phyloP scores from a whole-genome alignment of 1,139 yeast species.

The Hyphopichia burtonii region DNA sequence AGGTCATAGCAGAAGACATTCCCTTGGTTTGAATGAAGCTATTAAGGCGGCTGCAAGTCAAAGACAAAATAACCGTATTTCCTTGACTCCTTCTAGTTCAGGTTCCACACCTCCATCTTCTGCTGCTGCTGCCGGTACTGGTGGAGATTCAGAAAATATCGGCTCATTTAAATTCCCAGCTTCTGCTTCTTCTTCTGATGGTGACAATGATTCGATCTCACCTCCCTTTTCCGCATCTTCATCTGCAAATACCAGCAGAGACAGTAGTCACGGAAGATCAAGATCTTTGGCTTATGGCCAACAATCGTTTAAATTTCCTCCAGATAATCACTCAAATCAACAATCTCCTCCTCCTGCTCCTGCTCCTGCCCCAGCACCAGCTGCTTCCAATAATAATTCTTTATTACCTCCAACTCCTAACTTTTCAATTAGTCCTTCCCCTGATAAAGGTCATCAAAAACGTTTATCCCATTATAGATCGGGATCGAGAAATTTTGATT shows the following conservation, averaged over 20 bases:
- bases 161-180: constrained; percentile 5
- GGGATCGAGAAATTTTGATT: constrained; percentile 58
- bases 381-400: constrained; percentile 10
- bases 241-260: constrained; percentile 13
- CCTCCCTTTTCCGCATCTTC: constrained; percentile 24
- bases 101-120: constrained; percentile 6
- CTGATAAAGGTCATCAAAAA: constrained; percentile 45
- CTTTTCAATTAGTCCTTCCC: constrained; percentile 38
- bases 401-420: constrained; percentile 50
- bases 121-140: constrained; percentile 1
- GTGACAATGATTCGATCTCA: constrained; percentile 6
- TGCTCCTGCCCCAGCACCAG: neutral
- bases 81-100: constrained; percentile 36
- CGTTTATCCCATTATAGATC: constrained; percentile 55
- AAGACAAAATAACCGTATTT: constrained; percentile 55
- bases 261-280: constrained; percentile 28
- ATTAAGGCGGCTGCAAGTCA: constrained; percentile 90
- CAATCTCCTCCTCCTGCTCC: constrained; percentile 10
- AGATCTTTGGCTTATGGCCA: constrained; percentile 46
- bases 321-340: constrained; percentile 20
- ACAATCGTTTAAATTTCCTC: constrained; percentile 45
- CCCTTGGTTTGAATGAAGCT: constrained; percentile 92
- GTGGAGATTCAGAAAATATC: constrained; percentile 3
- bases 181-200: constrained; percentile 2
- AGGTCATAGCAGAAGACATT: constrained; percentile 91